Evolutionary conservation across 2,329 filamentous ascomycete species (phyloP).

Genomic region (Paraphaeosphaeria sporulosa): DNA sequence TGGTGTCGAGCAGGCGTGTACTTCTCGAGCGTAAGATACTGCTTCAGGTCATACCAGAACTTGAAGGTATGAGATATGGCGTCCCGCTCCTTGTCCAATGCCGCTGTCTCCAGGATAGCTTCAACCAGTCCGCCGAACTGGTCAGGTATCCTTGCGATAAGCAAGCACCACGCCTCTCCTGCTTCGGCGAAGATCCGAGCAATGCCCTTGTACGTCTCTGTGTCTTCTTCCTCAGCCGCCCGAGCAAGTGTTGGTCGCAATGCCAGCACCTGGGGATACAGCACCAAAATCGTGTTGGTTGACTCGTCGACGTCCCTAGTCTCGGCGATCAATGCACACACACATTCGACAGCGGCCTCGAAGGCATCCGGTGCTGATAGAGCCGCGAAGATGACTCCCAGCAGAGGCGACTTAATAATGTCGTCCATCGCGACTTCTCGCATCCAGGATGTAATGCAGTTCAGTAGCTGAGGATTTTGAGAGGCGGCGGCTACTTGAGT

Average conservation of each 20-base stretch:
- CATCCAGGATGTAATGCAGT: slow-evolving; percentile 97
- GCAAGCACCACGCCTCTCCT: slow-evolving; percentile 91
- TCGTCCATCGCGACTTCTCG: slow-evolving; percentile 86
- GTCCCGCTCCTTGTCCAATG: slow-evolving; percentile 85
- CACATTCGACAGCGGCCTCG: slow-evolving; percentile 87
- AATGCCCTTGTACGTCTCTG: slow-evolving; percentile 84
- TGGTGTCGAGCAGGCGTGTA: slow-evolving; percentile 83
- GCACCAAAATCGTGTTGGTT: slow-evolving; percentile 77
- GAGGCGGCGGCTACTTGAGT: slow-evolving; percentile 67
- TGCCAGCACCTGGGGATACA: slow-evolving; percentile 82
- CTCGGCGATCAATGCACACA: slow-evolving; percentile 90
- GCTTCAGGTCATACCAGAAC: slow-evolving; percentile 99
- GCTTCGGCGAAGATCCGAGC: slow-evolving; percentile 92
- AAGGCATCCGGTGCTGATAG: slow-evolving; percentile 79
- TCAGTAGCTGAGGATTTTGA: slow-evolving; percentile 87
- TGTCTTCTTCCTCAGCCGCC: slow-evolving; percentile 80
- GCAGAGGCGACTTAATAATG: slow-evolving; percentile 83
- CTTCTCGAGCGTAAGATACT: slow-evolving; percentile 88
- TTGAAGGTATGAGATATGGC: slow-evolving; percentile 92
- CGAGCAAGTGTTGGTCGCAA: slow-evolving; percentile 79
- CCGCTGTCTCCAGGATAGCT: slow-evolving; percentile 88
- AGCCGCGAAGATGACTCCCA: slow-evolving; percentile 81
- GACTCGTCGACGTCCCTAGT: slow-evolving; percentile 94
- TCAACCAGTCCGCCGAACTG: slow-evolving; percentile 89
- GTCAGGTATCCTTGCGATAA: slow-evolving; percentile 82